A percentile compares a stretch with the other conserved stretches of the same genome.
Evolutionary conservation across 2,329 filamentous ascomycete genomes (phyloP).

Genomic region (Aspergillus piperis): DNA sequence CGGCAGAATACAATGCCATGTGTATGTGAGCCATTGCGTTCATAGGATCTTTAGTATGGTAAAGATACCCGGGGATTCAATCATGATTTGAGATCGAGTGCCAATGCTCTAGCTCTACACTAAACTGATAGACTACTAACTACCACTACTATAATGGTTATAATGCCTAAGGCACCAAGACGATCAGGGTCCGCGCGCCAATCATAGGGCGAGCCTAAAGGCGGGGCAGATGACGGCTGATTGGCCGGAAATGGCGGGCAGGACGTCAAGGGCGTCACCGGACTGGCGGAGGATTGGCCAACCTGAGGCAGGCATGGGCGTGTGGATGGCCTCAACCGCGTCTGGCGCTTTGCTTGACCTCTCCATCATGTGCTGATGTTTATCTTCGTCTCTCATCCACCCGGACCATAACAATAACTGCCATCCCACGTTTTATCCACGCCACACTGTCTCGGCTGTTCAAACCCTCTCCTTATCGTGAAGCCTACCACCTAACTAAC

Average conservation of each 20-base stretch:
- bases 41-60: too few relatives aligned
- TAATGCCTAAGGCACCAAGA: too few relatives aligned
- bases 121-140: too few relatives aligned
- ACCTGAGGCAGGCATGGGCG: too few relatives aligned
- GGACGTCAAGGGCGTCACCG: slow-evolving; percentile 18
- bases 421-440: neutral
- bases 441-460: neutral
- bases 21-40: too few relatives aligned
- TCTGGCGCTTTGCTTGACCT: neutral
- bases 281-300: too few relatives aligned
- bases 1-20: too few relatives aligned
- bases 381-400: neutral
- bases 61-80: too few relatives aligned
- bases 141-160: too few relatives aligned
- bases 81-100: too few relatives aligned
- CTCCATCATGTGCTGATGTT: neutral
- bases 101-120: too few relatives aligned
- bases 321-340: neutral
- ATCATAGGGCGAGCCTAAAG: neutral
- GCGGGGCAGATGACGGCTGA: slow-evolving; percentile 11
- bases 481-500: neutral
- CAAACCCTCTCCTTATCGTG: neutral
- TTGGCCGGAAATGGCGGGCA: slow-evolving; percentile 8
- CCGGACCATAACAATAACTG: neutral
- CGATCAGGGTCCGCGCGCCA: slow-evolving; percentile 1